These are phyloP conservation scores for Gliomastix tumulicola DNA, from an alignment of 2,329 filamentous ascomycete genomes.

Conservation along the genomic window DNA sequence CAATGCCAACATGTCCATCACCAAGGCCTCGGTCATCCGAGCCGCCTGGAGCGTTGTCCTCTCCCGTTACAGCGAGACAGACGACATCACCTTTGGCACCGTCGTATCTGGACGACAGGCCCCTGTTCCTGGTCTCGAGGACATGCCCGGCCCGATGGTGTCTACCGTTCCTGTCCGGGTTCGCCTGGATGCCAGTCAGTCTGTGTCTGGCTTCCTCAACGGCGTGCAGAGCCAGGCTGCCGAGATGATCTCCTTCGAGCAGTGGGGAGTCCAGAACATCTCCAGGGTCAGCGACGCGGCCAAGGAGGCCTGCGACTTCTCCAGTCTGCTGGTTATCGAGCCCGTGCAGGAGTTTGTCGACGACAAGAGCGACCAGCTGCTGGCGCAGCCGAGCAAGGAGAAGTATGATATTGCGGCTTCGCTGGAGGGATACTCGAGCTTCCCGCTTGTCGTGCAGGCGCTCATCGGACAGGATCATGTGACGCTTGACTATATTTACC, in stretches of 20 bases:
- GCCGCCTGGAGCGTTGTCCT: slow-evolving; percentile 18
- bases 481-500: not conserved
- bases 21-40: slow-evolving; percentile 11
- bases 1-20: slow-evolving; percentile 6
- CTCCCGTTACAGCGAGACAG: slow-evolving; percentile 7
- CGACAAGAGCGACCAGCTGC: not conserved
- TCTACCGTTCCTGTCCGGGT: slow-evolving; percentile 10
- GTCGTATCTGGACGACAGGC: slow-evolving; percentile 14
- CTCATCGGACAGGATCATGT: not conserved
- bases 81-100: slow-evolving; percentile 14
- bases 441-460: slow-evolving; percentile 4
- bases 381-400: too few relatives aligned
- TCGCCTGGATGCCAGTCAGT: slow-evolving; percentile 3
- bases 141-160: slow-evolving; percentile 12
- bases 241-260: slow-evolving; percentile 9
- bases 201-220: slow-evolving; percentile 8
- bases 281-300: slow-evolving; percentile 3
- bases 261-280: slow-evolving; percentile 12
- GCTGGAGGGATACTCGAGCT: slow-evolving; percentile 10
- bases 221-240: slow-evolving; percentile 8
- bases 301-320: slow-evolving; percentile 8
- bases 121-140: slow-evolving; percentile 10
- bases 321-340: slow-evolving; percentile 2
- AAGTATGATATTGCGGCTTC: too few relatives aligned
- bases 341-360: slow-evolving; percentile 1